Percentiles rank a stretch among this genome's conserved stretches.
Evolutionary conservation across 345 rosid genomes (phyloP).

Genomic region (Corchorus olitorius): DNA sequence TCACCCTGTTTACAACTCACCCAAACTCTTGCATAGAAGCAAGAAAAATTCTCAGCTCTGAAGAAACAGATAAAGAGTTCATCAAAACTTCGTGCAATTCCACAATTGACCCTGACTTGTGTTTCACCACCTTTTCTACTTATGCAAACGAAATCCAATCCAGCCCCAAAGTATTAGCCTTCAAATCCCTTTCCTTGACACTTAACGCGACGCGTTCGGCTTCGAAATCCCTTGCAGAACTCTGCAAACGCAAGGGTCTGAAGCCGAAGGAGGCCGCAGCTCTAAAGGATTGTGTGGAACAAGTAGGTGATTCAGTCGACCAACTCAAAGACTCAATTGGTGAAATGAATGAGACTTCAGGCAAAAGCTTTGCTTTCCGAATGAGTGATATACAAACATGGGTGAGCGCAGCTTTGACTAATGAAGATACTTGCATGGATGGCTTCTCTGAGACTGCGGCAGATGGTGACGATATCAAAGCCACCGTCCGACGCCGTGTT

Average conservation of each 20-base stretch:
- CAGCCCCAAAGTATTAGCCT: slow-evolving; percentile 33
- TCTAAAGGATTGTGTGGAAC: slow-evolving; percentile 51
- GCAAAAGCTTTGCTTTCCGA: slow-evolving; percentile 19
- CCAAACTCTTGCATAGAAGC: slow-evolving; percentile 15
- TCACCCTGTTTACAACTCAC: slow-evolving; percentile 14
- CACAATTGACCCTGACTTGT: slow-evolving; percentile 40
- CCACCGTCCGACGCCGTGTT: not conserved
- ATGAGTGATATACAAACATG: slow-evolving; percentile 45
- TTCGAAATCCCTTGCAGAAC: slow-evolving; percentile 27
- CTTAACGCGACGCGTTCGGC: slow-evolving; percentile 37
- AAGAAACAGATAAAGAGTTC: slow-evolving; percentile 32
- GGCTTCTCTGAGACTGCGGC: slow-evolving; percentile 6
- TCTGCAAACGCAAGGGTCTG: slow-evolving; percentile 29
- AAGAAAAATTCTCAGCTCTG: slow-evolving; percentile 15
- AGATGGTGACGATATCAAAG: slow-evolving; percentile 13
- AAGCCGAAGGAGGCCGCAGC: slow-evolving; percentile 39
- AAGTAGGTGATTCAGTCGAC: slow-evolving; percentile 46
- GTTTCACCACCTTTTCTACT: slow-evolving; percentile 37
- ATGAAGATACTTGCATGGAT: slow-evolving; percentile 47
- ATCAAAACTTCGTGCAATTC: slow-evolving; percentile 41
- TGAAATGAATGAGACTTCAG: slow-evolving; percentile 31
- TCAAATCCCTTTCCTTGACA: slow-evolving; percentile 46
- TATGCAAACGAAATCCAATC: slow-evolving; percentile 32
- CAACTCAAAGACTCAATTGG: slow-evolving; percentile 51
- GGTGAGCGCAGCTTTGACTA: slow-evolving; percentile 48